These are phyloP conservation scores for Calonectria henricotiae DNA, from an alignment of 2,329 filamentous ascomycete genomes.

Conservation along the genomic window DNA sequence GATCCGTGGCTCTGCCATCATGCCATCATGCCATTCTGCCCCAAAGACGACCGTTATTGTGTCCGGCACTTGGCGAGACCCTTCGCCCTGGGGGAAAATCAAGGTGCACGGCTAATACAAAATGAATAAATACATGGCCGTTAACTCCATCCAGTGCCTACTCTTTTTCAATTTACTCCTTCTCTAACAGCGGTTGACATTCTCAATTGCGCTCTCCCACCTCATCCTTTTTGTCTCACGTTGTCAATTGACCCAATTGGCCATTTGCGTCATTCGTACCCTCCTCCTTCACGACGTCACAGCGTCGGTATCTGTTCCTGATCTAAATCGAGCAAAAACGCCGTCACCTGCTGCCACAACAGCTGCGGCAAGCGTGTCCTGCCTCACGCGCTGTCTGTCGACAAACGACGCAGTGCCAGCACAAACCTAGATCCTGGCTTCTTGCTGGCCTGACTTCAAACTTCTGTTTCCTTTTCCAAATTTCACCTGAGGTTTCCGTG, in stretches of 20 bases:
- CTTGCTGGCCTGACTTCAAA: slow-evolving; percentile 30
- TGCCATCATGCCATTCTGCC: slow-evolving; percentile 49
- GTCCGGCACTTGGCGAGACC: slow-evolving; percentile 41
- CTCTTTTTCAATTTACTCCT: background rate
- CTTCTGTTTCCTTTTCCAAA: slow-evolving; percentile 13
- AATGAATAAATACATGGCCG: slow-evolving; percentile 19
- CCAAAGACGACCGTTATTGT: slow-evolving; percentile 46
- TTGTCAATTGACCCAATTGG: slow-evolving; percentile 41
- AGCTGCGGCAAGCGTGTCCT: slow-evolving; percentile 27
- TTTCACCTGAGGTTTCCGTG: background rate
- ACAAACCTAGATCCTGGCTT: slow-evolving; percentile 14
- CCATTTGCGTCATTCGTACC: slow-evolving; percentile 37
- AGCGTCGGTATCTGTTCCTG: slow-evolving; percentile 35
- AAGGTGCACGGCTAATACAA: slow-evolving; percentile 33
- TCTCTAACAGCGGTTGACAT: slow-evolving; percentile 22
- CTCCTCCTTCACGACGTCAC: background rate
- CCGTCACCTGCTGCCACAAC: slow-evolving; percentile 12
- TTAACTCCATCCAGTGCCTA: background rate
- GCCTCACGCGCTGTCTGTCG: slow-evolving; percentile 46
- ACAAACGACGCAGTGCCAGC: slow-evolving; percentile 24
- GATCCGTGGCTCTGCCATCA: slow-evolving; percentile 34
- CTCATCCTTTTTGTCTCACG: slow-evolving; percentile 7
- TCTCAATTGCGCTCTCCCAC: slow-evolving; percentile 12
- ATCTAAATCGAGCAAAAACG: slow-evolving; percentile 30
- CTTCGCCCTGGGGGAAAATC: slow-evolving; percentile 25